Evolutionary conservation across 495 filamentous ascomycete genomes (phyloP).

Genomic region (Entonaema liquescens): DNA sequence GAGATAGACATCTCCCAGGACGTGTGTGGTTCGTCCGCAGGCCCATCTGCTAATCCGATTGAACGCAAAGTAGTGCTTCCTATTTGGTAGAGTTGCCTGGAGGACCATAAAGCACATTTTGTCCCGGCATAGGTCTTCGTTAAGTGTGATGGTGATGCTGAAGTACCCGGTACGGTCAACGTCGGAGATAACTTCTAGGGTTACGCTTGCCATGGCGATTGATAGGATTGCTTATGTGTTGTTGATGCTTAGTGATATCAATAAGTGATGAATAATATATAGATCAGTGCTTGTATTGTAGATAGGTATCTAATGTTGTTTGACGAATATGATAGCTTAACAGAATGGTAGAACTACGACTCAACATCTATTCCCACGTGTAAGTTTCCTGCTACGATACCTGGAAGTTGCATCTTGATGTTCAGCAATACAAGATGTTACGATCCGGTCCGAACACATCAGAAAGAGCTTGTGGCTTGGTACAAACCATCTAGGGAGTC

Average conservation of each 20-base stretch:
- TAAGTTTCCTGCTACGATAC: not conserved
- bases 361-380: not conserved
- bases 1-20: not conserved
- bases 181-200: not conserved
- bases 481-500: not conserved
- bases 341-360: not conserved
- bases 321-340: not conserved
- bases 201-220: not conserved
- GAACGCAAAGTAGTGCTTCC: too few relatives aligned
- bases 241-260: not conserved
- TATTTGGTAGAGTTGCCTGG: too few relatives aligned
- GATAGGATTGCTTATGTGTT: not conserved
- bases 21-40: not conserved
- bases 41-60: constrained; percentile 3
- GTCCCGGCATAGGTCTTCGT: not conserved
- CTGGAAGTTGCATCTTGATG: not conserved
- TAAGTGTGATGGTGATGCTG: not conserved
- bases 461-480: not conserved
- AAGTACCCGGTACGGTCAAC: not conserved
- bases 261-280: not conserved
- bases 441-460: too few relatives aligned
- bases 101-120: too few relatives aligned
- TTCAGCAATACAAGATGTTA: not conserved
- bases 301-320: not conserved
- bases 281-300: not conserved